Evolutionary conservation across 192 early-diverging fungal species (phyloP).

Genomic region (Pilaira anomala): DNA sequence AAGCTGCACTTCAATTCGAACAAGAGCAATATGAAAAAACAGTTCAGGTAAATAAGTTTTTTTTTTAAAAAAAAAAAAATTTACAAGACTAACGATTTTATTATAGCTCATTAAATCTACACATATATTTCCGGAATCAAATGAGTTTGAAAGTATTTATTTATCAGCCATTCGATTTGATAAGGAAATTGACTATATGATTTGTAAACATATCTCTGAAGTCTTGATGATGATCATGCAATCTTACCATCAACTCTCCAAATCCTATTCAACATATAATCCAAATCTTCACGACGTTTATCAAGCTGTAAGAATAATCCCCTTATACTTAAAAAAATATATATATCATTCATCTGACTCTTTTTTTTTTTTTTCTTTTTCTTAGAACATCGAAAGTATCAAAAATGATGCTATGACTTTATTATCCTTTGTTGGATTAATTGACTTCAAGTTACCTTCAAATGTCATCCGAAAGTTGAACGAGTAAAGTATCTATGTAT

Average conservation of each 20-base stretch:
- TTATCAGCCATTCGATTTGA: neutral
- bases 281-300: neutral
- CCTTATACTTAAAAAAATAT: neutral
- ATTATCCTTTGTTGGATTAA: neutral
- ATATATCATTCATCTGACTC: neutral
- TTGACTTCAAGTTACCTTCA: slow-evolving; percentile 4
- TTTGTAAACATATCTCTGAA: slow-evolving; percentile 9
- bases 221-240: slow-evolving; percentile 4
- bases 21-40: slow-evolving; percentile 59
- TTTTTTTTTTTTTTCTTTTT: neutral
- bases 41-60: slow-evolving; percentile 48
- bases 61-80: neutral
- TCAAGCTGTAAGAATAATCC: neutral
- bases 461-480: neutral
- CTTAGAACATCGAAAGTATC: neutral
- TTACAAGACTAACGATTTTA: neutral
- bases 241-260: neutral
- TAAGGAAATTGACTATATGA: neutral
- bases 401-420: neutral
- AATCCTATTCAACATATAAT: neutral
- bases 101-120: slow-evolving; percentile 6
- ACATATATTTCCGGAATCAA: neutral
- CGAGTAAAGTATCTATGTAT: too few species aligned
- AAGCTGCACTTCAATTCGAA: slow-evolving; percentile 36
- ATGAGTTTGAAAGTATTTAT: neutral